Evolutionary conservation across 345 rosid genomes (phyloP), one percentile per base, ranked within the genome.

Genomic region (Lepidium didymum): DNA sequence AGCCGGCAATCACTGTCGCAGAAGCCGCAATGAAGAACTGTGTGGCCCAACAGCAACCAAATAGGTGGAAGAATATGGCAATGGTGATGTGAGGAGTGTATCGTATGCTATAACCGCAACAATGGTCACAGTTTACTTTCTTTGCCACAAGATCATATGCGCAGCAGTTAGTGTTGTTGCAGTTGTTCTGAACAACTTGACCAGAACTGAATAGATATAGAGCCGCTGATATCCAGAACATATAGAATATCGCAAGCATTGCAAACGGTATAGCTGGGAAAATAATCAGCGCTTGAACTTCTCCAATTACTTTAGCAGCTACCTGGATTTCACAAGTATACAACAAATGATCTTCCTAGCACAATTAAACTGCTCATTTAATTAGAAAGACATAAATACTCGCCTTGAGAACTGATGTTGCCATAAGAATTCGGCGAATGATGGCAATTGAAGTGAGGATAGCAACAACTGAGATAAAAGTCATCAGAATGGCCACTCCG

Each of bases 41-140:
- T 9, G 99, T 94, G 63, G 91, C 97, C 99, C 97, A 94, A 56
- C 84, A 94, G 67, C 97, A 80, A n/a, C 99, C 99, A 59, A 91
- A 85, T 18, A 94, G 82, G 76, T 91, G 99, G 82, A 94, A 94
- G 69, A 94, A 84, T 74, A 94, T 86, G 45, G 95, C 87, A 65
- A 91, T 53, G 36, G 90, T 83, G 55, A 94, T 87, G 77, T 94
- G 97, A 61, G 99, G 99, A 70, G 97, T 94, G 76, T 94, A 91
- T 75, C 46, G 86, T 75, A 94, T 77, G 75, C 91, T 82, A 78
- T 83, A 91, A 69, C 99, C 96, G 60, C 99, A 91, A 71, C 99
- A 94, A 34, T 36, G 82, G 67, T 94, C 97, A 81, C 99, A 91
- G 59, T 89, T 89, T 69, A 91, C 88, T 76, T 78, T 74, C 74